Conservation (phyloP, 208 protist species). For the Borovskyia barvae region DNA sequence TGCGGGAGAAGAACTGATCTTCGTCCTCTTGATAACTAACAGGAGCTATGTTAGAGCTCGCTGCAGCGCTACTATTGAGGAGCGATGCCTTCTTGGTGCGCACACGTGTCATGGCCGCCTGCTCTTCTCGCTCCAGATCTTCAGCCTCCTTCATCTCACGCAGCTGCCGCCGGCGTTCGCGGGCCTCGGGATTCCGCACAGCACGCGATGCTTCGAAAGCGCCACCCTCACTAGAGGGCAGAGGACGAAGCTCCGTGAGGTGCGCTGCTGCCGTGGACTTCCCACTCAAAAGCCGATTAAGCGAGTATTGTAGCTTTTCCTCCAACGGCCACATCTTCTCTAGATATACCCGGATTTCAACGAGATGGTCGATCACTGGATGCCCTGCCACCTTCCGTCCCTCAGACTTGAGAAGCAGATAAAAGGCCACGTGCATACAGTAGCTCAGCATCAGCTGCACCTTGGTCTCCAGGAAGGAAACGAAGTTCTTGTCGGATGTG, state of each 20-base stretch:
- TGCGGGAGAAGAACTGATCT: constrained; percentile 88
- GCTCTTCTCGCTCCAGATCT: constrained; percentile 82
- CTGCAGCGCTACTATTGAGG: constrained; percentile 43
- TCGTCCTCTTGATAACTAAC: constrained; percentile 87
- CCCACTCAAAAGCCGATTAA: constrained; percentile 92
- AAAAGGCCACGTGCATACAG: constrained; percentile 95
- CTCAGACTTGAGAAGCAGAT: constrained; percentile 91
- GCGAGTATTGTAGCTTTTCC: constrained; percentile 95
- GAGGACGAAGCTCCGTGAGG: constrained; percentile 64
- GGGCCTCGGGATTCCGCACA: constrained; percentile 43
- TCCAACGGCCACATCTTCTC: constrained; percentile 95
- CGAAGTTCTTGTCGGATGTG: constrained; percentile 71
- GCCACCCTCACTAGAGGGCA: constrained; percentile 34
- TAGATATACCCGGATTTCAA: constrained; percentile 92
- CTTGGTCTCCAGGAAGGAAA: constrained; percentile 89
- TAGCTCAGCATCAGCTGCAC: constrained; percentile 95
- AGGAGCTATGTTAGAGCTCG: constrained; percentile 42
- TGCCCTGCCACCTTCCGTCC: constrained; percentile 91
- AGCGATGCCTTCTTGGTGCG: constrained; percentile 69
- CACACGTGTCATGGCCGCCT: constrained; percentile 79
- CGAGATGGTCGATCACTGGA: constrained; percentile 92
- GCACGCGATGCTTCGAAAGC: constrained; percentile 32
- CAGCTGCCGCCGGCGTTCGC: constrained; percentile 66
- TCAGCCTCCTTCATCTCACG: constrained; percentile 64
- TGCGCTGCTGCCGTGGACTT: constrained; percentile 65